A percentile compares a stretch with the other conserved stretches of the same genome.
Evolutionary conservation across 2,329 filamentous ascomycete species (phyloP).

Genomic region (Venturia pyrina): DNA sequence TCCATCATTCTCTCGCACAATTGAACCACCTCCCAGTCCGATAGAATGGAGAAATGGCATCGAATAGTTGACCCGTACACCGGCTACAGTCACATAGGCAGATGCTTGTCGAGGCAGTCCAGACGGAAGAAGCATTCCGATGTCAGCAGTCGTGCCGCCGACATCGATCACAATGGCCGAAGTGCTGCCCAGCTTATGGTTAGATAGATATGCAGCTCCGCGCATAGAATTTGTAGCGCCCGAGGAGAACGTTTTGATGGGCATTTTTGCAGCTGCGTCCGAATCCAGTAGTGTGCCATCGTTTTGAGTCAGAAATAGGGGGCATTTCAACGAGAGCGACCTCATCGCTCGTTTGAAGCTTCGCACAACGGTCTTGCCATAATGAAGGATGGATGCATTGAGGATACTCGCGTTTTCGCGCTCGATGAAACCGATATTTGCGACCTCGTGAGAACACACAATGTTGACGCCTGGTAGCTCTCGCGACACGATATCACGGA

Average conservation of each 20-base stretch:
- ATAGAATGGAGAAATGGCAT: constrained; percentile 27
- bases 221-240: constrained; percentile 45
- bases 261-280: constrained; percentile 35
- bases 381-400: constrained; percentile 38
- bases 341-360: constrained; percentile 38
- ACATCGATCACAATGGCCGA: constrained; percentile 55
- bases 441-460: constrained; percentile 41
- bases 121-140: constrained; percentile 49
- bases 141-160: constrained; percentile 57
- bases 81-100: constrained; percentile 51
- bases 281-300: constrained; percentile 41
- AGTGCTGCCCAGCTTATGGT: constrained; percentile 23
- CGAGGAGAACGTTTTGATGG: constrained; percentile 42
- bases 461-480: constrained; percentile 40
- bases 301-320: constrained; percentile 43
- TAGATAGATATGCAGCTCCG: constrained; percentile 33
- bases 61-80: constrained; percentile 47
- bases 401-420: constrained; percentile 42
- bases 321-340: constrained; percentile 34
- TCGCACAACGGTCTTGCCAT: constrained; percentile 36
- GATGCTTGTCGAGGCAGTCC: constrained; percentile 55
- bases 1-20: constrained; percentile 34
- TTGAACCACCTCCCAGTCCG: constrained; percentile 49
- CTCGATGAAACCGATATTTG: constrained; percentile 40
- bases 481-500: constrained; percentile 36